phyloP scores from a whole-genome alignment of 2,329 filamentous ascomycete genomes.

The Phialophora chinensis region DNA sequence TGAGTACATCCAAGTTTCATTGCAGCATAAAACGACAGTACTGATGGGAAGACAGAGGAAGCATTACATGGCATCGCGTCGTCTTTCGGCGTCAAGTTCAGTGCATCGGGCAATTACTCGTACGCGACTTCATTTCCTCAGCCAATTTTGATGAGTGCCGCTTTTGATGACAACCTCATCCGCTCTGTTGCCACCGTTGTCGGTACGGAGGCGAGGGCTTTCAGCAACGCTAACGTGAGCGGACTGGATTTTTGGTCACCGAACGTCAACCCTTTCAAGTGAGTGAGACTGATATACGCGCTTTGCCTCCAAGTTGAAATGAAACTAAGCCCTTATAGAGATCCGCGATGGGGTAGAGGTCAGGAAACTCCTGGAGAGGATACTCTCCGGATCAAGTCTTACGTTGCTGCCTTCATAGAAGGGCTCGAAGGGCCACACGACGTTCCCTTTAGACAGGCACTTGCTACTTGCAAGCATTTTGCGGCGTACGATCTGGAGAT shows the following conservation, averaged over 20 bases:
- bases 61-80: slow-evolving; percentile 66
- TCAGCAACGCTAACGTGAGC: slow-evolving; percentile 64
- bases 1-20: too few relatives aligned
- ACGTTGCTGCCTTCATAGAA: slow-evolving; percentile 59
- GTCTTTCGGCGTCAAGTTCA: slow-evolving; percentile 62
- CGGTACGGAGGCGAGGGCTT: slow-evolving; percentile 67
- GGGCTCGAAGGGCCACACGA: slow-evolving; percentile 59
- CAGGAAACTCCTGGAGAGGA: slow-evolving; percentile 67
- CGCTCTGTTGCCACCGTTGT: slow-evolving; percentile 59
- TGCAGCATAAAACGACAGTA: too few relatives aligned
- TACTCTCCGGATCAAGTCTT: slow-evolving; percentile 55
- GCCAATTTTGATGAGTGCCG: slow-evolving; percentile 66
- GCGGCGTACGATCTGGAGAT: slow-evolving; percentile 64
- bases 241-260: slow-evolving; percentile 68
- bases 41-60: too few relatives aligned
- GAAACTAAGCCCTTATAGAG: too few relatives aligned
- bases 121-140: slow-evolving; percentile 70
- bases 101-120: slow-evolving; percentile 58
- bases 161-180: slow-evolving; percentile 69
- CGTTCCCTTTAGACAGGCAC: slow-evolving; percentile 51
- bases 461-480: slow-evolving; percentile 66
- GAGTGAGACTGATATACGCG: too few relatives aligned
- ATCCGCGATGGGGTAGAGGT: slow-evolving; percentile 68
- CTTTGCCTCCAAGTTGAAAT: too few relatives aligned
- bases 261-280: slow-evolving; percentile 71